These are phyloP conservation scores for Pythium folliculosum DNA, from an alignment of 352 stramenopile genomes.

Conservation along the genomic window DNA sequence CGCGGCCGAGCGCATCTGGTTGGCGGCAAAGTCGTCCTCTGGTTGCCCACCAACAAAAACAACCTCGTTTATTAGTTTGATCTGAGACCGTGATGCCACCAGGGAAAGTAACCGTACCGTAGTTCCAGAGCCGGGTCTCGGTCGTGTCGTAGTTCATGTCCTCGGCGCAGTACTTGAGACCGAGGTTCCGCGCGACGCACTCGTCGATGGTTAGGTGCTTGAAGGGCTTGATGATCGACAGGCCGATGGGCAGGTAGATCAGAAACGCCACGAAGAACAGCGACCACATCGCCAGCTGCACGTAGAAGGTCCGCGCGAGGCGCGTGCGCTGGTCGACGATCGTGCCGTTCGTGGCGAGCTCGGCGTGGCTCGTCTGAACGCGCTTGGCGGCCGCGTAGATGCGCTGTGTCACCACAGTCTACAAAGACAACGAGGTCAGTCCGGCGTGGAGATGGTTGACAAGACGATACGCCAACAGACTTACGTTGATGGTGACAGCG, in stretches of 20 bases:
- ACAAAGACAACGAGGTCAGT: neutral
- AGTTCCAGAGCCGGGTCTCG: constrained; percentile 69
- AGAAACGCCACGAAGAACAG: constrained; percentile 69
- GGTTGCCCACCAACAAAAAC: neutral
- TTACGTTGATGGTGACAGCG: constrained; percentile 59
- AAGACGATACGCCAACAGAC: neutral
- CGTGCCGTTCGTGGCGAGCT: constrained; percentile 17
- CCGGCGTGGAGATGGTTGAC: neutral
- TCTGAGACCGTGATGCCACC: too few relatives aligned
- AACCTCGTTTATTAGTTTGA: neutral
- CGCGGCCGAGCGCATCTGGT: constrained; percentile 62
- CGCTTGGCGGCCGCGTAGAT: neutral
- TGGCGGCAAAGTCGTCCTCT: constrained; percentile 49
- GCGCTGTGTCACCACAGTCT: constrained; percentile 38
- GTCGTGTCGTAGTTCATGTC: constrained; percentile 57
- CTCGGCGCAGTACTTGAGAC: constrained; percentile 55
- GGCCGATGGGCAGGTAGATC: constrained; percentile 61
- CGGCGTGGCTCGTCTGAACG: constrained; percentile 22
- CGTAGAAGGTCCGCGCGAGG: constrained; percentile 38
- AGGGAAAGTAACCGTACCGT: constrained; percentile 34
- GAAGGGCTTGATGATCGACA: constrained; percentile 43
- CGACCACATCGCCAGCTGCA: constrained; percentile 41
- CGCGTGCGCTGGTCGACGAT: constrained; percentile 24
- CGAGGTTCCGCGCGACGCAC: constrained; percentile 54
- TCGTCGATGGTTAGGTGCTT: constrained; percentile 48